Evolutionary conservation across 2,329 filamentous ascomycete species (phyloP).

Genomic region (Leptographium radiaticola): DNA sequence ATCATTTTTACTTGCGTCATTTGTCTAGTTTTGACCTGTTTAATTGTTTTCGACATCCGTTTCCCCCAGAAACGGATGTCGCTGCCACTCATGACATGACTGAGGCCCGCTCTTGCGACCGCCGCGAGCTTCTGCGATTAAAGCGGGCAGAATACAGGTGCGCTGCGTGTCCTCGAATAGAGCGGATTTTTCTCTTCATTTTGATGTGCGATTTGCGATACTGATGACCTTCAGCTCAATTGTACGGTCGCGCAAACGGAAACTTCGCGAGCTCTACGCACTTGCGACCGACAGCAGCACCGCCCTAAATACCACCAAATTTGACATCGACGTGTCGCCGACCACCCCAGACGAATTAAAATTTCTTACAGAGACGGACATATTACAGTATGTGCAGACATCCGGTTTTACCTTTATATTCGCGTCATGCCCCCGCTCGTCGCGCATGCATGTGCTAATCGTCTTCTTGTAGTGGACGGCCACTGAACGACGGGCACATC

Average conservation of each 20-base stretch:
- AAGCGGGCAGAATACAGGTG: slow-evolving; percentile 51
- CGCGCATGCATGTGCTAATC: slow-evolving; percentile 9
- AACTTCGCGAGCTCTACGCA: slow-evolving; percentile 75
- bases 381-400: slow-evolving; percentile 40
- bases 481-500: slow-evolving; percentile 39
- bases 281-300: slow-evolving; percentile 58
- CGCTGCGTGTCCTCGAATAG: slow-evolving; percentile 30
- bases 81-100: slow-evolving; percentile 55
- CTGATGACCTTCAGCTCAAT: slow-evolving; percentile 46
- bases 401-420: slow-evolving; percentile 8
- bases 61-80: slow-evolving; percentile 57
- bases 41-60: slow-evolving; percentile 34
- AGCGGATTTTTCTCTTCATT: slow-evolving; percentile 35
- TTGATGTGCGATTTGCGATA: slow-evolving; percentile 29
- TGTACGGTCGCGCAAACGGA: slow-evolving; percentile 77
- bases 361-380: slow-evolving; percentile 44
- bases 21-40: slow-evolving; percentile 21
- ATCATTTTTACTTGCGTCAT: slow-evolving; percentile 18
- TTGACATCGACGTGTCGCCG: slow-evolving; percentile 42
- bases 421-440: no score
- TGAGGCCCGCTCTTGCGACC: slow-evolving; percentile 55
- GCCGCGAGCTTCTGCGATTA: slow-evolving; percentile 52
- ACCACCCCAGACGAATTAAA: slow-evolving; percentile 37
- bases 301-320: slow-evolving; percentile 45
- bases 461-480: slow-evolving; percentile 25